Evolutionary conservation across 2,329 filamentous ascomycete species (phyloP).

Genomic region (Hymenotorrendiella dingleyae): DNA sequence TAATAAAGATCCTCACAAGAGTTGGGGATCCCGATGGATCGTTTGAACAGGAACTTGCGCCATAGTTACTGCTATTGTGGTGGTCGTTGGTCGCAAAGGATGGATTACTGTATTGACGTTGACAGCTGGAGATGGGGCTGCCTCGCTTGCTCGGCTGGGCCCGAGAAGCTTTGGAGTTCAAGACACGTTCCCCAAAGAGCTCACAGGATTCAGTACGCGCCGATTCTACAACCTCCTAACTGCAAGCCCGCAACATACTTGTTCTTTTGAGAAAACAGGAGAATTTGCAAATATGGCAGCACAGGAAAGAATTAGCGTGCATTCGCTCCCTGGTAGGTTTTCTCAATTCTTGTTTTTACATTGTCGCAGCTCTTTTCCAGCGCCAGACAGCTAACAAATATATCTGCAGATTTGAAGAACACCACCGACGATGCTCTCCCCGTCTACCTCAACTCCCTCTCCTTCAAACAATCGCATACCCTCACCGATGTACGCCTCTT

Average conservation of each 20-base stretch:
- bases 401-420: conserved; percentile 77
- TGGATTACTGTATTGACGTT: too few species aligned
- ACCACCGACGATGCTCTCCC: conserved; percentile 91
- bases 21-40: conserved; percentile 95
- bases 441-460: conserved; percentile 86
- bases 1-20: conserved; percentile 68
- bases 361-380: neutral
- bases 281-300: conserved; percentile 24
- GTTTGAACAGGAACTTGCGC: conserved; percentile 82
- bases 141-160: conserved; percentile 21
- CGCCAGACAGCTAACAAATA: conserved; percentile 8
- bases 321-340: conserved; percentile 27
- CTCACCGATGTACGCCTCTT: conserved; percentile 77
- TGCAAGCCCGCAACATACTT: conserved; percentile 3
- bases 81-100: conserved; percentile 1
- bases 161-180: conserved; percentile 25
- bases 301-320: conserved; percentile 27
- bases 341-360: neutral
- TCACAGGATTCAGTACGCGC: too few species aligned
- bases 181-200: conserved; percentile 28
- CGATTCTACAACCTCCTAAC: conserved; percentile 1
- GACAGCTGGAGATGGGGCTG: conserved; percentile 9
- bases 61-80: conserved; percentile 40
- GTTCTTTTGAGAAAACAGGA: neutral
- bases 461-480: conserved; percentile 74